Percentiles rank a stretch among this genome's conserved stretches.
Evolutionary conservation across 1,284 basidiomycete genomes (phyloP).

Genomic region (Somion occarium): DNA sequence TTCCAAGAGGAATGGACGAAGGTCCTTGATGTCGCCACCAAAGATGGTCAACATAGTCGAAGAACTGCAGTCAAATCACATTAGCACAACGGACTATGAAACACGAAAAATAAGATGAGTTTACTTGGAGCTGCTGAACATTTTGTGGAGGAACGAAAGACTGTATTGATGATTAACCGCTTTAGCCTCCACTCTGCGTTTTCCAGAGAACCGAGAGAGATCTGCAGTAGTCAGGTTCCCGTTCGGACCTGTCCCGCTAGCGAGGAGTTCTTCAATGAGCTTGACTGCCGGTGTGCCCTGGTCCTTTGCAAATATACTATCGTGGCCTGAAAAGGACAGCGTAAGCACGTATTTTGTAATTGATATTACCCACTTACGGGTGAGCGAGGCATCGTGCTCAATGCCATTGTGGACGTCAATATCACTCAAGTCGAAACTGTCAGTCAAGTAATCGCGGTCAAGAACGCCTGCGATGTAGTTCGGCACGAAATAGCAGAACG

Average conservation of each 20-base stretch:
- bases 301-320: slow-evolving; percentile 41
- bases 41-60: slow-evolving; percentile 59
- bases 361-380: slow-evolving; percentile 59
- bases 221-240: slow-evolving; percentile 53
- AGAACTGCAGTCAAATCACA: slow-evolving; percentile 30
- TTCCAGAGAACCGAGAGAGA: slow-evolving; percentile 48
- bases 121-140: slow-evolving; percentile 67
- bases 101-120: slow-evolving; percentile 15
- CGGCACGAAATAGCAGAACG: slow-evolving; percentile 62
- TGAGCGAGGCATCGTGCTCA: slow-evolving; percentile 72
- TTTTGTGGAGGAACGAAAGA: slow-evolving; percentile 42
- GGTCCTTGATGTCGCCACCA: slow-evolving; percentile 54
- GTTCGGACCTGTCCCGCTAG: slow-evolving; percentile 49
- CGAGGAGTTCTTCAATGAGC: slow-evolving; percentile 54
- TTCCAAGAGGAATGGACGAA: slow-evolving; percentile 52
- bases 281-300: slow-evolving; percentile 46
- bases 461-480: slow-evolving; percentile 55
- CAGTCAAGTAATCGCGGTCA: slow-evolving; percentile 48
- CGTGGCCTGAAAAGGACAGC: slow-evolving; percentile 46
- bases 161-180: slow-evolving; percentile 51
- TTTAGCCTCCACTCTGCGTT: slow-evolving; percentile 53
- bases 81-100: background rate
- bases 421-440: slow-evolving; percentile 59
- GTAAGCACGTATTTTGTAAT: background rate
- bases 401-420: slow-evolving; percentile 71